Percentiles rank a stretch among this genome's conserved stretches.
Conservation (phyloP, 495 filamentous ascomycete species). For the Penicillium goetzii region DNA sequence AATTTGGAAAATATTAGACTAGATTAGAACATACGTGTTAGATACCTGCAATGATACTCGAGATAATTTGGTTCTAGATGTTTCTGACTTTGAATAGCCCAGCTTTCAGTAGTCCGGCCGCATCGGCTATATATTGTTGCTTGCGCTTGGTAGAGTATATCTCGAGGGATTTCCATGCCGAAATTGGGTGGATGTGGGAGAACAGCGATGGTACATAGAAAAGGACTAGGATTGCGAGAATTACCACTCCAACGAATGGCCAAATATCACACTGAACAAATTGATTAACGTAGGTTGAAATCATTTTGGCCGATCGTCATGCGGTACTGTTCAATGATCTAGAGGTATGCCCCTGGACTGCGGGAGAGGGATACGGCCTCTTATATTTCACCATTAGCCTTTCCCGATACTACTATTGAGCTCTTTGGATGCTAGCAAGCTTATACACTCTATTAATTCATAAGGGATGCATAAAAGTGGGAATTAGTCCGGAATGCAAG, state of each 20-base stretch:
- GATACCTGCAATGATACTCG: background rate
- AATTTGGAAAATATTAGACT: constrained; percentile 18
- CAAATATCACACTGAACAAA: too few species aligned
- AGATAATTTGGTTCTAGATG: background rate
- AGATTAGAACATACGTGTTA: background rate
- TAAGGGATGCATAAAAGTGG: background rate
- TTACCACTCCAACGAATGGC: background rate
- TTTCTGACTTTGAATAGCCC: background rate
- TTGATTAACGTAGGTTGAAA: too few species aligned
- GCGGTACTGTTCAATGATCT: background rate
- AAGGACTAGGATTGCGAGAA: background rate
- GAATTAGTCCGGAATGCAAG: background rate
- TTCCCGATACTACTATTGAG: background rate
- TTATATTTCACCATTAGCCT: background rate
- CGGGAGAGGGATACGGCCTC: background rate
- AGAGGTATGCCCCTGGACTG: background rate
- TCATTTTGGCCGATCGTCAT: background rate
- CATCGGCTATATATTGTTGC: background rate
- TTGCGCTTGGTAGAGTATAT: background rate
- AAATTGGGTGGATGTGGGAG: background rate
- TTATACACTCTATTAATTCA: background rate
- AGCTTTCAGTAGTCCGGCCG: background rate
- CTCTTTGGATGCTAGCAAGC: background rate
- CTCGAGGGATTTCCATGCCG: background rate
- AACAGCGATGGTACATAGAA: background rate